Evolutionary conservation across 306 rosid genomes (phyloP), one percentile per base, ranked within the genome.

Genomic region (Lathyrus oleraceus): DNA sequence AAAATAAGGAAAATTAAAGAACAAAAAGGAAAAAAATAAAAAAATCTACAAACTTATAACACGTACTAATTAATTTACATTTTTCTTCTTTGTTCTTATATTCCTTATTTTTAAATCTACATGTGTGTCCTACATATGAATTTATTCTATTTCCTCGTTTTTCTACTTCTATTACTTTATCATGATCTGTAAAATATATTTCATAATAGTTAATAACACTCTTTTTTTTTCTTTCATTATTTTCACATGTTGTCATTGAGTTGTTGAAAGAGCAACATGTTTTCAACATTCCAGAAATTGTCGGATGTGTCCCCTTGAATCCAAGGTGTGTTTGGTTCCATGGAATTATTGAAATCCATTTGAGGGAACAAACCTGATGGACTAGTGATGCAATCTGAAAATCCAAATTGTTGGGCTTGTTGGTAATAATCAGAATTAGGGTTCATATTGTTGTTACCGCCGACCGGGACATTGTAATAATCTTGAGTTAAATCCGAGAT

Each of bases 211-310:
- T 42, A 60, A 48, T 57, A 36, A 3, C 69, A 70, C 59, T 59
- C 70, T 61, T 4, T 14, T 4, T 1, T 8, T 36, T 42, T 5
- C 2, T 4, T 56, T 56, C 11, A 4, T 25, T 56, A 25, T 47
- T 21, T 71, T 72, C 58, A 79, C 54, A 83, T 54, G 71, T 36
- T 84, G 57, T 65, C 84, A 65, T 70, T 54, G 25, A 83, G 86
- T 14, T 86, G 86, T 67, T 85, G 95, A 32, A 85, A 81, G 70
- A 94, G 81, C 80, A 86, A 84, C 64, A 86, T 78, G 78, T 91
- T 88, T 15, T 88, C 97, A 47, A 75, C 88, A 54, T 81, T 84
- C 96, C 89, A 95, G 54, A 87, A 77, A 81, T 77, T 84, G 84
- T 81, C 89, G 52, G 86, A 77, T 32, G 80, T 30, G 76, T 83